Percentiles rank a stretch among this genome's conserved stretches.
Conservation (phyloP, 345 rosid species). For the Eucalyptus cloeziana region DNA sequence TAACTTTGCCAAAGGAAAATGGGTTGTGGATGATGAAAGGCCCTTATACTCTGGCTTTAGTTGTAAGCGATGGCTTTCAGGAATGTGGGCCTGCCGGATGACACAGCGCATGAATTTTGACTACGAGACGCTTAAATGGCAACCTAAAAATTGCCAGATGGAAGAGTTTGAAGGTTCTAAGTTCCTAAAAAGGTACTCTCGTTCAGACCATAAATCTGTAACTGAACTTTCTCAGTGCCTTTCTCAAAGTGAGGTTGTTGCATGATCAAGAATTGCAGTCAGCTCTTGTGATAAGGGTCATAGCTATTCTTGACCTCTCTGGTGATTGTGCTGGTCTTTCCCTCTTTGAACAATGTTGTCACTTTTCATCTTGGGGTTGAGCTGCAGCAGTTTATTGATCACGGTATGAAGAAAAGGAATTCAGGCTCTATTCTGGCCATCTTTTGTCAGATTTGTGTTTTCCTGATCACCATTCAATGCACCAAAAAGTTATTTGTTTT, state of each 20-base stretch:
- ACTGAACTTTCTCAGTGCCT: background rate
- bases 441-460: background rate
- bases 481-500: background rate
- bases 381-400: background rate
- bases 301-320: background rate
- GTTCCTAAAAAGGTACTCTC: constrained; percentile 58
- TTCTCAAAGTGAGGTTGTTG: background rate
- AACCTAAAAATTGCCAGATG: constrained; percentile 72
- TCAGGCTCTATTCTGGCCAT: background rate
- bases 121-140: constrained; percentile 74
- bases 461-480: background rate
- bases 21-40: constrained; percentile 67
- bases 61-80: constrained; percentile 88
- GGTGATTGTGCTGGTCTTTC: background rate
- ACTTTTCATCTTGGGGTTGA: background rate
- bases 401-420: background rate
- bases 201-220: background rate
- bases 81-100: constrained; percentile 91
- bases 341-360: background rate
- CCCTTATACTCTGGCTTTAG: constrained; percentile 70
- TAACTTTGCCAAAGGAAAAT: constrained; percentile 80
- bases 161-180: constrained; percentile 63
- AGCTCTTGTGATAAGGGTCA: background rate
- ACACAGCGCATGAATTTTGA: constrained; percentile 82
- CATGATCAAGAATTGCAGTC: background rate